Percentiles rank a stretch among this genome's conserved stretches.
Conservation (phyloP, 2,329 filamentous ascomycete genomes). For the Apiospora marii region DNA sequence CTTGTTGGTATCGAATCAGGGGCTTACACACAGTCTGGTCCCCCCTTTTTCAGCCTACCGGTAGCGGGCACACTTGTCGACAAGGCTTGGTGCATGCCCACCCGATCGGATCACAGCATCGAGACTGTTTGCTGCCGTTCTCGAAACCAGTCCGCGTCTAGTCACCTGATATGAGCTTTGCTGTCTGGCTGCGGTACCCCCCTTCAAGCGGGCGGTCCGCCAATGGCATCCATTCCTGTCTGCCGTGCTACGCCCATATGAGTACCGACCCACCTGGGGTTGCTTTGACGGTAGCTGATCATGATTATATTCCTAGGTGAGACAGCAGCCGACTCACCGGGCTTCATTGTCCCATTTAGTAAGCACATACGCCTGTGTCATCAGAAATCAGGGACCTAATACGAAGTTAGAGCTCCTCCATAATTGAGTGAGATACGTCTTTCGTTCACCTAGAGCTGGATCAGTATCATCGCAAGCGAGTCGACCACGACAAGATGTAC, state of each 20-base stretch:
- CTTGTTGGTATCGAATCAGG: not conserved
- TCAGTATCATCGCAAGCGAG: not conserved
- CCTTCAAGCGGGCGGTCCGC: not conserved
- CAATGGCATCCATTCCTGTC: not conserved
- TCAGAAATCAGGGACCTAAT: not conserved
- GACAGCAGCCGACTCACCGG: too few relatives aligned
- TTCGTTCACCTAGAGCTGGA: not conserved
- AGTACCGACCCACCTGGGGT: not conserved
- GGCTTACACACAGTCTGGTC: not conserved
- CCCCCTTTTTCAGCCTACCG: not conserved
- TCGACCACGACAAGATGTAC: not conserved
- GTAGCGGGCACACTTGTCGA: not conserved
- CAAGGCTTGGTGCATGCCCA: not conserved
- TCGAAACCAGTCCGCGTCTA: not conserved
- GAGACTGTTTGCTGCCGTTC: not conserved
- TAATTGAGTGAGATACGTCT: not conserved
- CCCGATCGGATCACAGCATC: constrained; percentile 5
- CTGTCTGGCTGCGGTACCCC: not conserved
- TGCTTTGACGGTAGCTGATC: not conserved
- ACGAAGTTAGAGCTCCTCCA: not conserved
- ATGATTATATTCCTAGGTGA: not conserved
- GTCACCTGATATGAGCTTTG: not conserved
- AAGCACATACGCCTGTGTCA: not conserved
- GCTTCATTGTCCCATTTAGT: not conserved
- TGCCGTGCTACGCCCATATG: not conserved